Base-by-base conservation (phyloP, 192 early-diverging fungal genomes). In the Coemansia sp. region DNA sequence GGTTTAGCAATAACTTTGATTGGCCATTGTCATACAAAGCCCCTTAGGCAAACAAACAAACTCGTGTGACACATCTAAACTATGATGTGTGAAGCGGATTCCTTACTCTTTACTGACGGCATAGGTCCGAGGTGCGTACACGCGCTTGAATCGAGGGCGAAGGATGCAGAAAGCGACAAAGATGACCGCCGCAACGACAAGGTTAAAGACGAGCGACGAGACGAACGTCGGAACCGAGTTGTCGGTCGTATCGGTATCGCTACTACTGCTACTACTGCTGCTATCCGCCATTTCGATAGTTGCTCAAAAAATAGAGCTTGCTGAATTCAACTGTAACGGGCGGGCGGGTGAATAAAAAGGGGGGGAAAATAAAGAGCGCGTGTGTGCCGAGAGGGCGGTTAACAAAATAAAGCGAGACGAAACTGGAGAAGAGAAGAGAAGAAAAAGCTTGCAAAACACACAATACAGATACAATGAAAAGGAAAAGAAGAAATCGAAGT, bases 111-210 rank as follows among this genome's bases (percentile, higher is more conserved):
- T 80, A 36, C 70, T 73, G 16, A 92, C 85, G 12, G 89, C 78
- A 75, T 90, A 88, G 27, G 89, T 89, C 43, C 91, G 76, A 10
- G 93, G 92, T 47, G 89, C 87, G 60, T 94, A 97, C 29, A 92
- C 88, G 38, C 87, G 87, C 46, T 87, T 89, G 60, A 88, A 86
- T 43, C 84, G 85, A 15, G 87, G 87, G 13, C 95, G 81, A 47
- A 93, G 80, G 29, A 95, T 61, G 67, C 80, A 85, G 72, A 95
- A 95, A 10, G 78, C 82, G n/a, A 87, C 46, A 70, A 90, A 85
- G 41, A 92, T 70, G 3, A 36, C 86, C 3, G 83, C 50, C 20
- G 86, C 88, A 18, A 95, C 50, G 5, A 74, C 83, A 4, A 82
- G 70, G 77, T 95, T 95, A 75, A 95, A 93, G 36, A 87, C 67